Evolutionary conservation across 2,329 filamentous ascomycete genomes (phyloP), one percentile per base, ranked within the genome.

Genomic region (Dichotomopilus funicola): DNA sequence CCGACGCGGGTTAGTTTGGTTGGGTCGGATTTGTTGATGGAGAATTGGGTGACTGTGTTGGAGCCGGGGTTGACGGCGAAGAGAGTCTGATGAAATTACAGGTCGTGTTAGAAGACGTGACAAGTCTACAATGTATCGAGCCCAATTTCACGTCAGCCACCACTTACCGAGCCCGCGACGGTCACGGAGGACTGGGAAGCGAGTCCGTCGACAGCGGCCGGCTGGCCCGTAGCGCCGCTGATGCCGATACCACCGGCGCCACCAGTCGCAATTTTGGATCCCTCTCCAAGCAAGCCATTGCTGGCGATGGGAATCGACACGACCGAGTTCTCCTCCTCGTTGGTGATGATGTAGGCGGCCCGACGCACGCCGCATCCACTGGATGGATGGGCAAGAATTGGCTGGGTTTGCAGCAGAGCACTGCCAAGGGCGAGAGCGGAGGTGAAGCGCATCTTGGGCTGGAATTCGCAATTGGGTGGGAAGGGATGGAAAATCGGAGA

Each of bases 331-430:
- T 62, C 58, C 0, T 72, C 60, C 2, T 78, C 72, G 61, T 85
- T 86, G 38, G 76, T 80, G 41, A 82, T 67, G 53, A 83, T 67
- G 65, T 85, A 85, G 13, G 83, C 63, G 0, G 79, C 80, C 63
- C 12, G 33, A 7, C 44, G 31, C 12, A n/a, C 12, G 37, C 37
- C 19, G 19, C 19, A 27, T 27, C 19, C 19, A 27, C 19, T 27
- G 19, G 19, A 27, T 27, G 19, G 19, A 3, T 27, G 19, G 19
- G 19, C 19, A 3, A 27, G 19, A 27, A 27, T 27, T 27, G 19
- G 19, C 19, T 27, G 19, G 19, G 19, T 27, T 3, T 27, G 19
- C 19, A 27, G 19, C 19, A 27, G 19, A 3, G 19, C 19, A 27
- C 19, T 27, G 19, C 19, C 19, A 3, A 27, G 19, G 19, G 19